Percentiles rank a stretch among this genome's conserved stretches.
Conservation (phyloP, 768 basidiomycete species). For the Amanita inopinata region DNA sequence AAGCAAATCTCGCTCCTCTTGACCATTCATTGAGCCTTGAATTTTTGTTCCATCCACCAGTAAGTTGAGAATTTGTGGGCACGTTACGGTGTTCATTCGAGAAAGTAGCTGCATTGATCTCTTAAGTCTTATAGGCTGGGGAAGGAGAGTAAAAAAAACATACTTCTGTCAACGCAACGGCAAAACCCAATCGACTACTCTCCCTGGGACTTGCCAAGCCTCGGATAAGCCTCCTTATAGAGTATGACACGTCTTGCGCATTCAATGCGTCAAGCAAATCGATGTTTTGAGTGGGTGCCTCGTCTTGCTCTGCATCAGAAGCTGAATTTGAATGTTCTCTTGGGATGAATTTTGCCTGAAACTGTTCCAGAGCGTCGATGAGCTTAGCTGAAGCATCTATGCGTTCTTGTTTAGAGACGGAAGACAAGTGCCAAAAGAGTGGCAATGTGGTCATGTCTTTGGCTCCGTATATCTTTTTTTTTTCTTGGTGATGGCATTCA, state of each 20-base stretch:
- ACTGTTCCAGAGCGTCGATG: conserved; percentile 70
- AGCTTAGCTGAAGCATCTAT: conserved; percentile 82
- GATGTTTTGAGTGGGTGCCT: conserved; percentile 23
- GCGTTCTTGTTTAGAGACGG: conserved; percentile 67
- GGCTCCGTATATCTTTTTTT: neutral
- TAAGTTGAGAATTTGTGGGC: conserved; percentile 67
- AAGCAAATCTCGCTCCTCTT: conserved; percentile 87
- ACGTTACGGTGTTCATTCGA: conserved; percentile 67
- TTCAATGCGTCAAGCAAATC: conserved; percentile 59
- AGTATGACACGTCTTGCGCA: conserved; percentile 88
- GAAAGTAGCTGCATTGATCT: conserved; percentile 79
- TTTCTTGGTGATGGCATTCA: conserved; percentile 9
- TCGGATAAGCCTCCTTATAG: conserved; percentile 75
- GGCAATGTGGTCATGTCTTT: conserved; percentile 71
- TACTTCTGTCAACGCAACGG: conserved; percentile 93
- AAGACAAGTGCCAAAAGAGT: conserved; percentile 91
- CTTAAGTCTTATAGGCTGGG: too few relatives aligned
- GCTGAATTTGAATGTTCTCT: conserved; percentile 26
- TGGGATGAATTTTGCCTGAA: conserved; percentile 59
- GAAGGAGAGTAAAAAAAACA: too few relatives aligned
- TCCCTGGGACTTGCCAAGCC: conserved; percentile 90
- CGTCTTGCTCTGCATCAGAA: conserved; percentile 37
- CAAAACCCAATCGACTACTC: conserved; percentile 89
- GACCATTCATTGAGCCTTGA: conserved; percentile 71
- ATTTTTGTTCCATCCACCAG: conserved; percentile 63